Evolutionary conservation across 495 filamentous ascomycete species (phyloP).

Genomic region (Cenococcum geophilum): DNA sequence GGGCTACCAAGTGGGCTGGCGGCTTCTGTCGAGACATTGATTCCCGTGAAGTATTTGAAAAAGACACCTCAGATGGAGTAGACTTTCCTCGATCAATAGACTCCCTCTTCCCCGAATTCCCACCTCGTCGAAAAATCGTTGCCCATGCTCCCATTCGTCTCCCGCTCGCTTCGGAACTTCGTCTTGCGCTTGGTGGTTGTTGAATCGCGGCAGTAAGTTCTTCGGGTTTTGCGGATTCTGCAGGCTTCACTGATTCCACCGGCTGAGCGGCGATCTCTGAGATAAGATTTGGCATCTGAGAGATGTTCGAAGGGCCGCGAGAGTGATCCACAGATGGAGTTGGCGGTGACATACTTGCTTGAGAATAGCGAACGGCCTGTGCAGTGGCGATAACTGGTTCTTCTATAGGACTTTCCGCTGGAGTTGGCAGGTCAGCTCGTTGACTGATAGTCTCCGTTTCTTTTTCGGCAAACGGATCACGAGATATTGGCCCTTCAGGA

Average conservation of each 20-base stretch:
- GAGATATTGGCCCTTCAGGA: background rate
- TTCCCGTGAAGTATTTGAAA: conserved; percentile 83
- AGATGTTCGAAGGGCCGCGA: conserved; percentile 48
- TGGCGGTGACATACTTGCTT: conserved; percentile 52
- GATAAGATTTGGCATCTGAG: conserved; percentile 48
- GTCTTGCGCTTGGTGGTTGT: conserved; percentile 31
- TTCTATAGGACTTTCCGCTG: conserved; percentile 37
- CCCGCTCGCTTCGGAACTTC: conserved; percentile 42
- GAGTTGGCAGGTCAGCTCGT: conserved; percentile 30
- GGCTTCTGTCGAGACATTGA: conserved; percentile 55
- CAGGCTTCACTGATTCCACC: conserved; percentile 23
- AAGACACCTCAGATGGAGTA: conserved; percentile 45
- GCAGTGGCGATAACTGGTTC: conserved; percentile 45
- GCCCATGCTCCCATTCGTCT: conserved; percentile 51
- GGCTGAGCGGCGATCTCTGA: conserved; percentile 17
- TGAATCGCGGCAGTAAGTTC: background rate
- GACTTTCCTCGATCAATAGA: conserved; percentile 52
- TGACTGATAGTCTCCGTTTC: conserved; percentile 1
- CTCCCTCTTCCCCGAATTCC: conserved; percentile 48
- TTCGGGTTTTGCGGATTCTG: conserved; percentile 9
- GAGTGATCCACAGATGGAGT: conserved; percentile 50
- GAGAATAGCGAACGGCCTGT: conserved; percentile 46
- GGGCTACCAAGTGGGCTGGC: conserved; percentile 42
- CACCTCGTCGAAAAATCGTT: conserved; percentile 68
- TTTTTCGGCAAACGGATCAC: conserved; percentile 29